Evolutionary conservation across 2,329 filamentous ascomycete species (phyloP).

Genomic region (Penicillium nordicum): DNA sequence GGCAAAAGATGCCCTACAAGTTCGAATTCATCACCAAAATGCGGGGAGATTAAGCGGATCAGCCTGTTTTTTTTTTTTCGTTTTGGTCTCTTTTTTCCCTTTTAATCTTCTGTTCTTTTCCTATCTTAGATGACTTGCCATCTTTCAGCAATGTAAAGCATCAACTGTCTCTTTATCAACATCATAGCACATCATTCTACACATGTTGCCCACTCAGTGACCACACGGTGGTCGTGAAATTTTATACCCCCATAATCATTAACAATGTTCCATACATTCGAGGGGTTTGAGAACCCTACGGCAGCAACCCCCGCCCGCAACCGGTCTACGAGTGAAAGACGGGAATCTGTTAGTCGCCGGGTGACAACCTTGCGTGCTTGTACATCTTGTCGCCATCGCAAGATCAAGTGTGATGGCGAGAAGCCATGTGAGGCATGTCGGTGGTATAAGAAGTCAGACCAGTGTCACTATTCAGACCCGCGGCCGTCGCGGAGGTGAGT

Average conservation of each 20-base stretch:
- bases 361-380: slow-evolving; percentile 55
- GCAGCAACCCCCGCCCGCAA: slow-evolving; percentile 26
- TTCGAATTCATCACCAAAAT: slow-evolving; percentile 10
- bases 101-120: slow-evolving; percentile 4
- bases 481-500: slow-evolving; percentile 72
- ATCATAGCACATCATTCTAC: not conserved
- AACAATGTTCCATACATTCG: slow-evolving; percentile 44
- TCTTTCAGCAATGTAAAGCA: not conserved
- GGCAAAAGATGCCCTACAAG: not conserved
- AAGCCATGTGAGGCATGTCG: slow-evolving; percentile 80
- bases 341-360: slow-evolving; percentile 33
- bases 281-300: slow-evolving; percentile 39
- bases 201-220: slow-evolving; percentile 5
- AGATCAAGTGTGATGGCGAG: slow-evolving; percentile 79
- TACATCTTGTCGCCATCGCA: slow-evolving; percentile 73
- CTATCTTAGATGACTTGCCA: not conserved
- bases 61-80: slow-evolving; percentile 5
- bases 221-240: slow-evolving; percentile 14
- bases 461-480: slow-evolving; percentile 78
- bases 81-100: not conserved
- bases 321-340: slow-evolving; percentile 32
- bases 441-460: slow-evolving; percentile 74
- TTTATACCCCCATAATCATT: not conserved
- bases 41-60: slow-evolving; percentile 22
- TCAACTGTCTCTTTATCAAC: not conserved